Evolutionary conservation across 352 stramenopile genomes (phyloP).

Genomic region (Pelagophyceae sp.): DNA sequence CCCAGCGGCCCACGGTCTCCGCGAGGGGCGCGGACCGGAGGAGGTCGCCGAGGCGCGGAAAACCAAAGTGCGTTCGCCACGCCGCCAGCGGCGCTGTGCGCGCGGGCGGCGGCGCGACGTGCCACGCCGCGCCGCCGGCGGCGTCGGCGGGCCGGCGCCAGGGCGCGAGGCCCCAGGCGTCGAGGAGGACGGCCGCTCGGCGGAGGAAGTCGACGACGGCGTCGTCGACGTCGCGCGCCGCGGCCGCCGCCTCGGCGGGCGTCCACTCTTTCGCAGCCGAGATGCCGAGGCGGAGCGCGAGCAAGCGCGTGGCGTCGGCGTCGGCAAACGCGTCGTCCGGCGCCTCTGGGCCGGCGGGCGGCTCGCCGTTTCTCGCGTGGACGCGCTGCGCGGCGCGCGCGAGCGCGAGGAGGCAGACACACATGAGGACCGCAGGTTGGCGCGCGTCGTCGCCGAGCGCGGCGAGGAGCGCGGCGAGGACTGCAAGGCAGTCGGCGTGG

Average conservation of each 20-base stretch:
- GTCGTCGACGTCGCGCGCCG: neutral
- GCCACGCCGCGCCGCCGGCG: no score
- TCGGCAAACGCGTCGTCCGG: no score
- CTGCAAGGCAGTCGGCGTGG: neutral
- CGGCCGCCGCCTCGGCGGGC: neutral
- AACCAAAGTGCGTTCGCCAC: neutral
- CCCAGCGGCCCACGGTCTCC: neutral
- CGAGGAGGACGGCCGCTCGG: neutral
- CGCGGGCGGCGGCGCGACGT: neutral
- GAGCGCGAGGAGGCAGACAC: neutral
- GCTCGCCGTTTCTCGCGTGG: no score
- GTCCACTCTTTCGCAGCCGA: neutral
- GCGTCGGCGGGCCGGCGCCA: neutral
- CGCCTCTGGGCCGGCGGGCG: no score
- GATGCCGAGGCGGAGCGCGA: neutral
- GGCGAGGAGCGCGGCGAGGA: neutral
- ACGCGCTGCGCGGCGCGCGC: neutral
- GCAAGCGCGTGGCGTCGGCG: neutral
- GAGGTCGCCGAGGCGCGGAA: neutral
- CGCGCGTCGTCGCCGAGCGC: neutral
- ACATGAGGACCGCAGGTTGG: neutral
- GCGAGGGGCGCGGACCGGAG: neutral
- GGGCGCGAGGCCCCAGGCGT: neutral
- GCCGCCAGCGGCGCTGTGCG: neutral
- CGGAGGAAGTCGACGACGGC: neutral